A percentile compares a stretch with the other conserved stretches of the same genome.
Evolutionary conservation across 2,329 filamentous ascomycete genomes (phyloP).

Genomic region (Xylariaceae sp.): DNA sequence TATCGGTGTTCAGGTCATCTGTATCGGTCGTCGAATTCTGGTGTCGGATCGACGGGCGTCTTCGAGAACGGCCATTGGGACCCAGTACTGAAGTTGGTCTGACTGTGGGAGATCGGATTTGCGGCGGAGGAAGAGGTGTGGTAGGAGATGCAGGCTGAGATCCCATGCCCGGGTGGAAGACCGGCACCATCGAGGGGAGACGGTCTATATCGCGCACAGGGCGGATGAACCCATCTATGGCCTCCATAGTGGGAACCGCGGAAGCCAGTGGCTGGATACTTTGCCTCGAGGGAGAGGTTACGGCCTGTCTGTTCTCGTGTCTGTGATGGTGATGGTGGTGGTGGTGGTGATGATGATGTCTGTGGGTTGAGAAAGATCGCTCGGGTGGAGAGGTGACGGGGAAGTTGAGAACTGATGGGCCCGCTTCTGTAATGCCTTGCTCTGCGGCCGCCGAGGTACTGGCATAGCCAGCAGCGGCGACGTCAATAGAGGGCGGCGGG

Average conservation of each 20-base stretch:
- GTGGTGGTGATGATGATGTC: constrained; percentile 49
- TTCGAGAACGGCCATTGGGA: constrained; percentile 52
- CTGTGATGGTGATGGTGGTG: constrained; percentile 39
- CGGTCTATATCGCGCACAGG: constrained; percentile 79
- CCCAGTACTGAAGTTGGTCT: constrained; percentile 50
- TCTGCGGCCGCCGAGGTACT: constrained; percentile 36
- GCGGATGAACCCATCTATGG: constrained; percentile 69
- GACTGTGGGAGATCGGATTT: constrained; percentile 53
- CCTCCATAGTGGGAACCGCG: constrained; percentile 63
- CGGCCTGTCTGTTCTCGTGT: constrained; percentile 45
- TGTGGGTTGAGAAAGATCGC: constrained; percentile 54
- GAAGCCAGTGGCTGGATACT: constrained; percentile 64
- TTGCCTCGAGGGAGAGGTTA: constrained; percentile 46
- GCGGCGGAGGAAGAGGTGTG: constrained; percentile 69
- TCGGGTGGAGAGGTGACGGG: constrained; percentile 68
- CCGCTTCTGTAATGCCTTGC: constrained; percentile 47
- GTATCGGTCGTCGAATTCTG: constrained; percentile 86
- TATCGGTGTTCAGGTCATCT: constrained; percentile 82
- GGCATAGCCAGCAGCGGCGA: constrained; percentile 54
- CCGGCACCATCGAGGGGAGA: constrained; percentile 74
- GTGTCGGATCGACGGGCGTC: constrained; percentile 82
- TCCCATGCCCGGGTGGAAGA: constrained; percentile 62
- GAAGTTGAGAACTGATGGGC: constrained; percentile 56
- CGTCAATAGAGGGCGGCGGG: constrained; percentile 79
- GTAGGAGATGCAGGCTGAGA: constrained; percentile 94